Conservation (phyloP, 768 basidiomycete species). For the Pholiota molesta region DNA sequence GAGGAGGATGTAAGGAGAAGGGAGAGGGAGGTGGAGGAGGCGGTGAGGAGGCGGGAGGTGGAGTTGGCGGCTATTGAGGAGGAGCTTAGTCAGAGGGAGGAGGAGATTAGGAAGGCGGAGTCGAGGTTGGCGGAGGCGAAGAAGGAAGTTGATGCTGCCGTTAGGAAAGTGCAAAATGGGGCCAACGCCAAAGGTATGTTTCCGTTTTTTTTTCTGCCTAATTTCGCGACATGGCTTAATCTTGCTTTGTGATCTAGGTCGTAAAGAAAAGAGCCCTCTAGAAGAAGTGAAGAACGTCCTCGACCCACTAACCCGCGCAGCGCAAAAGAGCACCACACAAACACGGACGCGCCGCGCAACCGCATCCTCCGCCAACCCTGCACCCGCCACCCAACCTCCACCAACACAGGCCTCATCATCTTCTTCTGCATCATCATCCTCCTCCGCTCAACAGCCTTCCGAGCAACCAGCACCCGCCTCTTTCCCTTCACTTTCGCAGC, state of each 20-base stretch:
- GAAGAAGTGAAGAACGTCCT: conserved; percentile 79
- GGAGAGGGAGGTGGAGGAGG: conserved; percentile 52
- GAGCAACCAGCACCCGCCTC: neutral
- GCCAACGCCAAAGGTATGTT: conserved; percentile 20
- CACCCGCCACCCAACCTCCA: neutral
- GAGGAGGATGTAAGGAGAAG: conserved; percentile 19
- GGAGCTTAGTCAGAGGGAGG: neutral
- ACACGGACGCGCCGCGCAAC: conserved; percentile 6
- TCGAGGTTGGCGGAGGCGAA: conserved; percentile 54
- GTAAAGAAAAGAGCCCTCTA: conserved; percentile 60
- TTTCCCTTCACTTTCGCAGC: neutral
- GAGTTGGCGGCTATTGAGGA: conserved; percentile 20
- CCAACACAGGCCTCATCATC: neutral
- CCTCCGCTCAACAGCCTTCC: too few relatives aligned
- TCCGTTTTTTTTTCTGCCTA: neutral
- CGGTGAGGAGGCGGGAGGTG: conserved; percentile 46
- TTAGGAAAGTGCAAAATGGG: conserved; percentile 26
- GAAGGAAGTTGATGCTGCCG: conserved; percentile 46
- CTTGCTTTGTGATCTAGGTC: conserved; percentile 30
- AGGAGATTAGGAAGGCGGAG: conserved; percentile 52
- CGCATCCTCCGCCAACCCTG: neutral
- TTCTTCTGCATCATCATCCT: neutral
- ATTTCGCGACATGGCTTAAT: neutral
- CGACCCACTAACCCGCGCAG: conserved; percentile 43
- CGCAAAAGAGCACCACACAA: conserved; percentile 27